Evolutionary conservation across 805 yeast genomes (phyloP).

Genomic region (Candida silvicultrix): DNA sequence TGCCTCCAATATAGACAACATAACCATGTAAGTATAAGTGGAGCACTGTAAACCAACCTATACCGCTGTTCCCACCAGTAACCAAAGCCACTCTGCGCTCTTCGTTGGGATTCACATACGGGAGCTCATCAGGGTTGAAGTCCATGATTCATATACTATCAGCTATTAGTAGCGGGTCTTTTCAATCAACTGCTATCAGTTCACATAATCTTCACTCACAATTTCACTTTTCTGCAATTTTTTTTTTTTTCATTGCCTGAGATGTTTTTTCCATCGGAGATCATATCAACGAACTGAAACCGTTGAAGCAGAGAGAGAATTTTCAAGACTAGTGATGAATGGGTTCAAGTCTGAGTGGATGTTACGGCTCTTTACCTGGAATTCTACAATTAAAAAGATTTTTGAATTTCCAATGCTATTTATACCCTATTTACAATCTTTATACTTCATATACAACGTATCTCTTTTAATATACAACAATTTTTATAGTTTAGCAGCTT

Average conservation of each 20-base stretch:
- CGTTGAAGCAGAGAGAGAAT: no score
- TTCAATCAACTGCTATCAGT: no score
- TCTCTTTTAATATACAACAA: neutral
- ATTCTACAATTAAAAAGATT: no score
- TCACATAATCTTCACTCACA: no score
- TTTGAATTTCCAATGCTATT: neutral
- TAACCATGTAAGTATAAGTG: conserved; percentile 73
- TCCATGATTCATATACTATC: neutral
- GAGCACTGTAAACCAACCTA: conserved; percentile 66
- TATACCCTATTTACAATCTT: neutral
- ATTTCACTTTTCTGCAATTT: neutral
- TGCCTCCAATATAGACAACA: conserved; percentile 63
- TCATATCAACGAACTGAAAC: no score
- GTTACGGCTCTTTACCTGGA: no score
- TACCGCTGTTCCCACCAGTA: conserved; percentile 74
- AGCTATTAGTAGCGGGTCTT: no score
- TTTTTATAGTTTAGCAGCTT: neutral
- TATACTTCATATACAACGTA: neutral
- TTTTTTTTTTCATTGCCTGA: no score
- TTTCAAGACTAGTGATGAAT: no score
- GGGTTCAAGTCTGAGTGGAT: no score
- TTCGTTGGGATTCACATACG: conserved; percentile 47
- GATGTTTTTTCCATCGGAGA: no score
- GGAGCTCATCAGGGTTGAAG: conserved; percentile 42
- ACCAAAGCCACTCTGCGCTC: conserved; percentile 59